Conservation (phyloP, 768 basidiomycete genomes). For the Tylopilus cervinicoccineus region DNA sequence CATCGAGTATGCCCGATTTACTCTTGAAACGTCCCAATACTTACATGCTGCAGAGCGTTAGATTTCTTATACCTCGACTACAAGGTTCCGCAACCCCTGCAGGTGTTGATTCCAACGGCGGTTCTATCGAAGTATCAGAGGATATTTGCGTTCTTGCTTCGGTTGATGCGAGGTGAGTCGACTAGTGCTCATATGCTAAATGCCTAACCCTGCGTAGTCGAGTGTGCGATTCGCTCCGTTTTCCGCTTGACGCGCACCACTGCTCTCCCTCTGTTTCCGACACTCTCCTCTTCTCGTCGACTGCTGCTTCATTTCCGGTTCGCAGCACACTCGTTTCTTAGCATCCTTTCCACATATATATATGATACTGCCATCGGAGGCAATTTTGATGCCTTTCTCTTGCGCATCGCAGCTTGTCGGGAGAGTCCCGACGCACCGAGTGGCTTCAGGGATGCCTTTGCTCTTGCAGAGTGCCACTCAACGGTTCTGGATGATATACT, state of each 20-base stretch:
- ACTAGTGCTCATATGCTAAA: neutral
- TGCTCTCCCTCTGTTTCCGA: slow-evolving; percentile 52
- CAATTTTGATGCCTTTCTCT: slow-evolving; percentile 70
- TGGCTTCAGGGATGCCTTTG: slow-evolving; percentile 68
- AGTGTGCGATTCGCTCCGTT: slow-evolving; percentile 60
- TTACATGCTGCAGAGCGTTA: slow-evolving; percentile 53
- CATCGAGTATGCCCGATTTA: slow-evolving; percentile 18
- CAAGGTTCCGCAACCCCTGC: slow-evolving; percentile 77
- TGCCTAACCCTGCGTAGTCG: slow-evolving; percentile 41
- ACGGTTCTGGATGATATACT: slow-evolving; percentile 69
- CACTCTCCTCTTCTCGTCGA: slow-evolving; percentile 47
- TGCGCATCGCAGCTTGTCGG: slow-evolving; percentile 31
- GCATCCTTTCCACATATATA: slow-evolving; percentile 63
- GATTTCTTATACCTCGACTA: slow-evolving; percentile 92
- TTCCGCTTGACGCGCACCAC: slow-evolving; percentile 56
- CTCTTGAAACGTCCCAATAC: neutral
- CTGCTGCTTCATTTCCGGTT: slow-evolving; percentile 70
- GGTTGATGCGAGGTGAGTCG: slow-evolving; percentile 68
- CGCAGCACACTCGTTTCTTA: slow-evolving; percentile 65
- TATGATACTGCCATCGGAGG: slow-evolving; percentile 79
- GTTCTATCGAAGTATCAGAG: slow-evolving; percentile 84
- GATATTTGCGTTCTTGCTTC: slow-evolving; percentile 74
- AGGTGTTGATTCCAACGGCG: slow-evolving; percentile 64
- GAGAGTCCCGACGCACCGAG: slow-evolving; percentile 13
- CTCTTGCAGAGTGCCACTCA: slow-evolving; percentile 65